These are phyloP conservation scores for Penicillium sp. DNA, from an alignment of 2,329 filamentous ascomycete species.

Conservation along the genomic window DNA sequence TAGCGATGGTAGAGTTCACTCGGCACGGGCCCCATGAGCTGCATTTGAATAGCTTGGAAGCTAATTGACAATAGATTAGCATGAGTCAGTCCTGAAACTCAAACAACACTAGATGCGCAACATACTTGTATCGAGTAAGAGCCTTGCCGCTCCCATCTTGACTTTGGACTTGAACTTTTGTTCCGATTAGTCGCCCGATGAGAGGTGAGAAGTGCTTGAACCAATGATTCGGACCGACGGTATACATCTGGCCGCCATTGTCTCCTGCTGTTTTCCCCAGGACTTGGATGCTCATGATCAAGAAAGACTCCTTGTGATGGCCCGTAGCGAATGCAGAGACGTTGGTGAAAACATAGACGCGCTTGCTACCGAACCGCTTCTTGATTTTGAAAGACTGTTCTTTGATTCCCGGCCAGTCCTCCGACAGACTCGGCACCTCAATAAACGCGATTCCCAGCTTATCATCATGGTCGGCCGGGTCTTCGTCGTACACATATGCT, in stretches of 20 bases:
- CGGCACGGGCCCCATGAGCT: constrained; percentile 78
- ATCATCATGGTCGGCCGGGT: constrained; percentile 80
- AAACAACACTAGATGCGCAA: constrained; percentile 10
- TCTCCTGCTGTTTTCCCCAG: constrained; percentile 66
- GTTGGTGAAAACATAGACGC: constrained; percentile 72
- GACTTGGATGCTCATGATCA: constrained; percentile 72
- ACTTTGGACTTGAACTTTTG: constrained; percentile 60
- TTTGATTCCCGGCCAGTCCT: constrained; percentile 65
- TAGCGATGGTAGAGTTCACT: constrained; percentile 80
- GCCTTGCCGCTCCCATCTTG: constrained; percentile 49
- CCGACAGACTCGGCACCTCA: constrained; percentile 55
- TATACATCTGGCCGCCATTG: constrained; percentile 68
- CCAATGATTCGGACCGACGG: constrained; percentile 70
- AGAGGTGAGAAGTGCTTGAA: constrained; percentile 84
- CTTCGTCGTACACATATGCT: constrained; percentile 84
- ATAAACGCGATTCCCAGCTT: constrained; percentile 81
- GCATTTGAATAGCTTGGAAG: constrained; percentile 90
- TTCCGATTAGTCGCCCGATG: constrained; percentile 74
- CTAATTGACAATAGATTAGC: constrained; percentile 41
- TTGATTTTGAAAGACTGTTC: constrained; percentile 65
- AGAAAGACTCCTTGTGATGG: constrained; percentile 59
- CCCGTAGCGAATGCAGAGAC: constrained; percentile 60
- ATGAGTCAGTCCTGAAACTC: background rate
- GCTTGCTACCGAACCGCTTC: constrained; percentile 76
- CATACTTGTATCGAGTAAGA: constrained; percentile 71